A percentile compares a stretch with the other conserved stretches of the same genome.
phyloP scores from a whole-genome alignment of 1,284 basidiomycete genomes.

The Erythrobasidium hasegawianum region DNA sequence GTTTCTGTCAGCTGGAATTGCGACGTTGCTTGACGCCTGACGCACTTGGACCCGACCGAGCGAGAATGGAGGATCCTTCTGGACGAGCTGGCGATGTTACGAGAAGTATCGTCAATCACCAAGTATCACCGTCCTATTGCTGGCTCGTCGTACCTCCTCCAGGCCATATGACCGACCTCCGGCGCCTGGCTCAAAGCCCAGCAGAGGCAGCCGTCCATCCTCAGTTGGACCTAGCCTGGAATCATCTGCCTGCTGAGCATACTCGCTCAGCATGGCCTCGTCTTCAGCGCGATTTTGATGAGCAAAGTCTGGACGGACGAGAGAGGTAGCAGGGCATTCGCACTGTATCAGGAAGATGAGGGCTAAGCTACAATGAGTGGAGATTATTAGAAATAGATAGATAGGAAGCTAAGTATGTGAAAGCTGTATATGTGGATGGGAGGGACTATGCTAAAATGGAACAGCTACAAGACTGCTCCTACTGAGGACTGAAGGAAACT shows the following conservation, averaged over 20 bases:
- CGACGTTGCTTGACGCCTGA: neutral
- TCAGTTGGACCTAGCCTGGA: constrained; percentile 4
- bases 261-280: constrained; percentile 30
- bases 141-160: constrained; percentile 12
- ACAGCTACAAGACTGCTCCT: too few relatives aligned
- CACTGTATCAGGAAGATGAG: too few relatives aligned
- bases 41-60: constrained; percentile 33
- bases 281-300: too few relatives aligned
- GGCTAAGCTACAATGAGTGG: too few relatives aligned
- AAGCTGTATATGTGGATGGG: too few relatives aligned
- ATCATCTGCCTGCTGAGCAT: constrained; percentile 22
- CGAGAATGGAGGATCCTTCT: constrained; percentile 29
- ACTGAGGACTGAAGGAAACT: too few relatives aligned
- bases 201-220: neutral
- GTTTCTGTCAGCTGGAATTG: constrained; percentile 1
- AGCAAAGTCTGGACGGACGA: too few relatives aligned
- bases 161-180: constrained; percentile 33
- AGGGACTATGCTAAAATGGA: too few relatives aligned
- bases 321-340: too few relatives aligned
- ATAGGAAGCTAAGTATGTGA: too few relatives aligned
- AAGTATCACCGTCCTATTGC: neutral
- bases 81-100: constrained; percentile 18
- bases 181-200: constrained; percentile 26
- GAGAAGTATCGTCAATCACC: neutral
- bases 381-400: too few relatives aligned